Base-by-base conservation (phyloP, 768 basidiomycete species). In the Stropharia rugosoannulata region DNA sequence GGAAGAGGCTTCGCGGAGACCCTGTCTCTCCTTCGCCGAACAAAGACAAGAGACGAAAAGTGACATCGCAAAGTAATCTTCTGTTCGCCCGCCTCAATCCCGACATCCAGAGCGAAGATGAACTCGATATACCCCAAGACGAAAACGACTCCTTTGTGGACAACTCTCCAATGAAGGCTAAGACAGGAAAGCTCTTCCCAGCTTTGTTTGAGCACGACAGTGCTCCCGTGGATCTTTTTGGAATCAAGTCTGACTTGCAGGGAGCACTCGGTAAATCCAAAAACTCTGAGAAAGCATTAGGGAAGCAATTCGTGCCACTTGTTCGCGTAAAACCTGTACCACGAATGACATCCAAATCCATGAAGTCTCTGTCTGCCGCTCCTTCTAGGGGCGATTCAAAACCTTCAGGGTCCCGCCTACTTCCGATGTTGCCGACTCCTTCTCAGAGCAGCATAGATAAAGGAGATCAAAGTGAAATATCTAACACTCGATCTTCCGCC, bases 1-100 rank as follows among this genome's bases (percentile, higher is more conserved):
- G 90, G 37, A 93, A 93, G 67, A 85, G 90, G 53, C 77, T 93
- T 15, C 83, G 90, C 32, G 90, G 90, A 25, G 90, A 93, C 64
- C 85, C 85, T 0, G 89, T 93, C 2, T 92, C 90, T 0, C 90
- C 90, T 3, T 90, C 90, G 15, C 90, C 90, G 3, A 82, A 79
- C 65, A 91, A 90, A 67, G 83, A 83, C 64, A 92, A 91, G 68
- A 81, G 86, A 56, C 79, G 79, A 65, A 87, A 87, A 40, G 66
- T 83, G 49, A 66, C 68, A 37, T 74, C 80, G 5, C 77, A 78
- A 16, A 67, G 69, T 8, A 61, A 62, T 32, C 67, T 78, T 40
- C 67, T 76, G 15, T 74, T 80, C 57, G 62, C 76, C 40, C 69
- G 61, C 43, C 56, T 73, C 5, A 58, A 64, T 32, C 15, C 58